Conservation (phyloP, 805 yeast genomes). For the Metschnikowia sp. region DNA sequence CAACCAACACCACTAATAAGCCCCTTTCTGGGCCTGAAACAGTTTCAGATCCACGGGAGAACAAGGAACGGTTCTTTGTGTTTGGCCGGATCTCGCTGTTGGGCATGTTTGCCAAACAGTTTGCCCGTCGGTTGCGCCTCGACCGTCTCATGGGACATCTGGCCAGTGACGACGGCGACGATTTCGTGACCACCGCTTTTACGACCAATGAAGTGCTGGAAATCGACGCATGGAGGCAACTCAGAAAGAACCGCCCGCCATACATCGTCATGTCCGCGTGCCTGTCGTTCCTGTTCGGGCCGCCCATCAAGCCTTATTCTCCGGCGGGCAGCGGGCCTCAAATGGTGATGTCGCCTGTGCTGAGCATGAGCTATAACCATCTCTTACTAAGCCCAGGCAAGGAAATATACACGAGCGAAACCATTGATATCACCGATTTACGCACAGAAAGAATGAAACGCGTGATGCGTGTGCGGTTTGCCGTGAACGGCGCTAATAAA, state of each 20-base stretch:
- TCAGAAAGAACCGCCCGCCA: conserved; percentile 1
- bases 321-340: conserved; percentile 5
- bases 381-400: conserved; percentile 7
- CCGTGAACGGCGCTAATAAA: not conserved
- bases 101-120: not conserved
- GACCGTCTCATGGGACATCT: not conserved
- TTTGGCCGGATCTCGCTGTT: conserved; percentile 1
- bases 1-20: too few relatives aligned
- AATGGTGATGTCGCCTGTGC: conserved; percentile 4
- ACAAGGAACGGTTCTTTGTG: not conserved
- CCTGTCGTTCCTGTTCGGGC: conserved; percentile 9
- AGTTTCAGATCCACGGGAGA: too few relatives aligned
- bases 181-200: too few relatives aligned
- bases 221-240: not conserved
- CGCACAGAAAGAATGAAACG: conserved; percentile 4
- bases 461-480: conserved; percentile 8
- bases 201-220: too few relatives aligned
- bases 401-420: conserved; percentile 6
- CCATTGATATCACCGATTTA: conserved; percentile 4
- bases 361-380: not conserved
- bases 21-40: too few relatives aligned
- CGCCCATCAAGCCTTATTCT: conserved; percentile 7
- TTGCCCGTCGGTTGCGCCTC: not conserved
- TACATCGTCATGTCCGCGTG: conserved; percentile 4
- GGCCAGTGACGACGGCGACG: not conserved